Evolutionary conservation across 805 yeast genomes (phyloP).

Genomic region (Candida railenensis): DNA sequence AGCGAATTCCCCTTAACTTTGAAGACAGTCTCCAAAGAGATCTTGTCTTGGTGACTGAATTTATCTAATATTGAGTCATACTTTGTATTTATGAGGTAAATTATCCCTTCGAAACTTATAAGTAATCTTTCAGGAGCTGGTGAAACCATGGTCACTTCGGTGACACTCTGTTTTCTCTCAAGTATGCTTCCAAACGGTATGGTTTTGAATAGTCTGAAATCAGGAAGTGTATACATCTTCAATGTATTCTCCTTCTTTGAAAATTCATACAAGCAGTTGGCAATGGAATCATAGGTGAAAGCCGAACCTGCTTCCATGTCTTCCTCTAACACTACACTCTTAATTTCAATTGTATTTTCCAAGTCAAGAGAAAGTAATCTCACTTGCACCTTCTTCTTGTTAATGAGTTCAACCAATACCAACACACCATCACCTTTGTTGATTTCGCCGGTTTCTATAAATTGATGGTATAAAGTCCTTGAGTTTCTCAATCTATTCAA

Average conservation of each 20-base stretch:
- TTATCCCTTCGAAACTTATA: constrained; percentile 36
- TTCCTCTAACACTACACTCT: constrained; percentile 5
- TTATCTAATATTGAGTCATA: constrained; percentile 39
- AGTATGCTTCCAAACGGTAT: constrained; percentile 14
- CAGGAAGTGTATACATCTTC: constrained; percentile 25
- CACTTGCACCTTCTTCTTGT: constrained; percentile 3
- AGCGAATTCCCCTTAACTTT: constrained; percentile 44
- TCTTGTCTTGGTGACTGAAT: constrained; percentile 17
- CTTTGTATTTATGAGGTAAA: constrained; percentile 45
- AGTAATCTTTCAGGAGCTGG: constrained; percentile 49
- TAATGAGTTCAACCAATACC: constrained; percentile 3
- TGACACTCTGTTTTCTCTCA: not conserved
- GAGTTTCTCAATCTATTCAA: constrained; percentile 3
- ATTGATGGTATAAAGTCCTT: constrained; percentile 1
- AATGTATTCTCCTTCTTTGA: not conserved
- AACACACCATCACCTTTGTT: constrained; percentile 1
- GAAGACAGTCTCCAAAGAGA: constrained; percentile 26
- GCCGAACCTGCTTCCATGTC: constrained; percentile 5
- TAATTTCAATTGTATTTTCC: constrained; percentile 1
- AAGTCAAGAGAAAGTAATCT: constrained; percentile 4
- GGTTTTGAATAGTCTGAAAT: constrained; percentile 17
- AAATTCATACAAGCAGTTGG: constrained; percentile 12
- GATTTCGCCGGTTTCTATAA: not conserved
- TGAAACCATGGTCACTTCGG: constrained; percentile 29
- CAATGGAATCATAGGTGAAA: constrained; percentile 24